These are phyloP conservation scores for Ophiostoma himal-ulmi DNA, from an alignment of 2,329 filamentous ascomycete genomes.

Conservation along the genomic window DNA sequence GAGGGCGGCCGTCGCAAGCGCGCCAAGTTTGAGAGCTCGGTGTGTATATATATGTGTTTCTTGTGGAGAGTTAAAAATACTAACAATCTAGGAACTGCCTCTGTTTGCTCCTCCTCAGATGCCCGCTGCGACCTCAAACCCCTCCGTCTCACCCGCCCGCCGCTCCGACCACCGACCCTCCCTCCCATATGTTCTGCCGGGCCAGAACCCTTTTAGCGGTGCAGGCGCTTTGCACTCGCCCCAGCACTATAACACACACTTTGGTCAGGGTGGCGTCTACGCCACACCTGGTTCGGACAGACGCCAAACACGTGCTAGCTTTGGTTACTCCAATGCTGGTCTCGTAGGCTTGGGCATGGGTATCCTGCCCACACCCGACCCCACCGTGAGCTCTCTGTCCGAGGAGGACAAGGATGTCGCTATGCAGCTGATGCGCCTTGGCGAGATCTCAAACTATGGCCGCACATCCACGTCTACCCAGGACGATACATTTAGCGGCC, in stretches of 20 bases:
- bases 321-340: conserved; percentile 43
- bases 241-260: conserved; percentile 61
- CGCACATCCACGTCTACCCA: conserved; percentile 88
- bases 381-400: conserved; percentile 96
- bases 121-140: conserved; percentile 89
- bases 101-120: conserved; percentile 92
- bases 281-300: conserved; percentile 56
- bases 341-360: conserved; percentile 45
- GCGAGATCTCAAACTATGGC: conserved; percentile 88
- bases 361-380: conserved; percentile 79
- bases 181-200: conserved; percentile 68
- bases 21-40: conserved; percentile 93
- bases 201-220: conserved; percentile 75
- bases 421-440: conserved; percentile 91
- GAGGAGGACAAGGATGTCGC: conserved; percentile 93
- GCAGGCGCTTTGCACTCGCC: conserved; percentile 75
- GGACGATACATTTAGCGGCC: conserved; percentile 88
- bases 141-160: conserved; percentile 89
- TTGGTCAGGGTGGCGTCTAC: conserved; percentile 53
- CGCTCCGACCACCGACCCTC: conserved; percentile 66
- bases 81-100: conserved; percentile 68
- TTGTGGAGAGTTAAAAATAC: background rate
- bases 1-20: conserved; percentile 93
- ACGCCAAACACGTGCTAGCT: conserved; percentile 61
- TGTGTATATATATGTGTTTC: conserved; percentile 39